Conservation (phyloP, 2,329 filamentous ascomycete species). For the Colletotrichum falcatum region DNA sequence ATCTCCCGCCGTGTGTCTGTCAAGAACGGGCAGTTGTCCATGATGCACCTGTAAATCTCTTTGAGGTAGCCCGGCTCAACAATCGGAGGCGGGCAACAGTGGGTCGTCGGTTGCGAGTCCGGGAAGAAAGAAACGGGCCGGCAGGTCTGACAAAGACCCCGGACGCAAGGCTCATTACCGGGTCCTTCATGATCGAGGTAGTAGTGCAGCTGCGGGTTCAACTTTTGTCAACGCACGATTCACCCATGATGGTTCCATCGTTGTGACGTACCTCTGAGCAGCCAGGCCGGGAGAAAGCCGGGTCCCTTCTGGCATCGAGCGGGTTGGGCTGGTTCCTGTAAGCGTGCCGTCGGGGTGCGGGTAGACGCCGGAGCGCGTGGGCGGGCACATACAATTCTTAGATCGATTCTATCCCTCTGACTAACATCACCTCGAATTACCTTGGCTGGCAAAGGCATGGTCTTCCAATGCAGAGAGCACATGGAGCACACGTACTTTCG, state of each 20-base stretch:
- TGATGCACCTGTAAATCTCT: constrained; percentile 39
- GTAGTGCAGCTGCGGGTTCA: constrained; percentile 32
- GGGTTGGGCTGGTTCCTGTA: constrained; percentile 28
- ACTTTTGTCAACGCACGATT: constrained; percentile 17
- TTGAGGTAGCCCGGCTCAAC: constrained; percentile 35
- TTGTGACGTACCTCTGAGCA: constrained; percentile 35
- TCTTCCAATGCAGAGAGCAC: constrained; percentile 39
- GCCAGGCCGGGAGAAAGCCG: constrained; percentile 32
- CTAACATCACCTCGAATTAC: constrained; percentile 36
- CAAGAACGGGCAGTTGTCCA: constrained; percentile 38
- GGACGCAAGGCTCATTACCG: constrained; percentile 36
- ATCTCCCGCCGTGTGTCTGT: constrained; percentile 37
- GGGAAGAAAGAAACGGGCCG: constrained; percentile 29
- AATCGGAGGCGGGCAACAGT: constrained; percentile 38
- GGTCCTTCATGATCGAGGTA: constrained; percentile 40
- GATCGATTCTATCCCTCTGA: constrained; percentile 33
- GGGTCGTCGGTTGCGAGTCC: constrained; percentile 34
- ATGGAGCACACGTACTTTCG: constrained; percentile 34
- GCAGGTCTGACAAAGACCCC: constrained; percentile 36
- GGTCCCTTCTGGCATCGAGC: constrained; percentile 24
- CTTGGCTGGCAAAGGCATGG: constrained; percentile 33
- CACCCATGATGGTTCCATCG: neutral
- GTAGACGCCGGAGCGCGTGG: neutral
- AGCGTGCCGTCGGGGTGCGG: constrained; percentile 1
- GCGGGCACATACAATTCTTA: constrained; percentile 30